Evolutionary conservation across 805 yeast species (phyloP).

Genomic region (Wickerhamiella hasegawae): DNA sequence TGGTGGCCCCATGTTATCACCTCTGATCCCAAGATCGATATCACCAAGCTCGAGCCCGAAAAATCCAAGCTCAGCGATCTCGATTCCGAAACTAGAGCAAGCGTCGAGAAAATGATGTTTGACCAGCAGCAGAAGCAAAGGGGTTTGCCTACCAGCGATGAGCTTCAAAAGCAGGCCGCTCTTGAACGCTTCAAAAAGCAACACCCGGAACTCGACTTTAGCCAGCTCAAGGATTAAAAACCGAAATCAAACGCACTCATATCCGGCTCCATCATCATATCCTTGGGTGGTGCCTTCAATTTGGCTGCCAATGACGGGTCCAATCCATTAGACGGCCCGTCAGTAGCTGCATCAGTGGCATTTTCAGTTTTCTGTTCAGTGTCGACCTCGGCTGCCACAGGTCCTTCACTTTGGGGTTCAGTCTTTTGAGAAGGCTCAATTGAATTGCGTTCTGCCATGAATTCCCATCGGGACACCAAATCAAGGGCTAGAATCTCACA

Average conservation of each 20-base stretch:
- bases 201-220: conserved; percentile 31
- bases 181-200: conserved; percentile 26
- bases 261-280: conserved; percentile 53
- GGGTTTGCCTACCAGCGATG: conserved; percentile 26
- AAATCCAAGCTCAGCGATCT: conserved; percentile 25
- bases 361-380: background rate
- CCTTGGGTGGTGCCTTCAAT: conserved; percentile 30
- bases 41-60: conserved; percentile 27
- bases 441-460: conserved; percentile 16
- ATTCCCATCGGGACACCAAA: conserved; percentile 53
- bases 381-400: too few relatives aligned
- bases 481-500: conserved; percentile 64
- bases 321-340: background rate
- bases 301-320: background rate
- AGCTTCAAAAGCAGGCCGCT: conserved; percentile 20
- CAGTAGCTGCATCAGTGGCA: background rate
- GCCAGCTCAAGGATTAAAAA: conserved; percentile 19
- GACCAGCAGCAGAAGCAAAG: conserved; percentile 28
- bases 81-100: conserved; percentile 27
- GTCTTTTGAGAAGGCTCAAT: background rate
- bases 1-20: conserved; percentile 34
- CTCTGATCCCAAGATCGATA: conserved; percentile 28
- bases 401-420: too few relatives aligned
- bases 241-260: conserved; percentile 51
- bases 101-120: conserved; percentile 33